Conservation (phyloP, 495 filamentous ascomycete species). For the Neurospora tetrasperma region DNA sequence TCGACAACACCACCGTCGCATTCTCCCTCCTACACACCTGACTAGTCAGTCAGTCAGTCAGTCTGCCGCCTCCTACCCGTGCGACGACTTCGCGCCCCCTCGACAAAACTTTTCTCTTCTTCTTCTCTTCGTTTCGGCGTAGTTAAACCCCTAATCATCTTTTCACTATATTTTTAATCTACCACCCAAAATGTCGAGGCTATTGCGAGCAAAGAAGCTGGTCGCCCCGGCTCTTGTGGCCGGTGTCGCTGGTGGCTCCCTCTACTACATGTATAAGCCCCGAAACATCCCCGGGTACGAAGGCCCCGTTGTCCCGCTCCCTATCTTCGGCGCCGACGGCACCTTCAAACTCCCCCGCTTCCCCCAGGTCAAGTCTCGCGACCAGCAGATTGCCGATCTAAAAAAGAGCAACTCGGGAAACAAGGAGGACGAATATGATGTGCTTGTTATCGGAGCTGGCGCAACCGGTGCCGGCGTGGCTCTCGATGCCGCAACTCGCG, state of each 20-base stretch:
- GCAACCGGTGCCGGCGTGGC: constrained; percentile 91
- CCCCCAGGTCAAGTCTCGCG: constrained; percentile 61
- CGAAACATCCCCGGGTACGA: constrained; percentile 79
- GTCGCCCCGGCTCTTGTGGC: constrained; percentile 27
- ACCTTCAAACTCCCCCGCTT: constrained; percentile 73
- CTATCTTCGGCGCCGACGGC: constrained; percentile 67
- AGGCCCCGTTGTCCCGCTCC: constrained; percentile 68
- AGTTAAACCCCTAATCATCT: neutral
- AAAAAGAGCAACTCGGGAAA: constrained; percentile 31
- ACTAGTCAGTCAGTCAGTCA: too few relatives aligned
- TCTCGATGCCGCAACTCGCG: constrained; percentile 85
- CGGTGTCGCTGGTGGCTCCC: constrained; percentile 38
- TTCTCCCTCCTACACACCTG: neutral
- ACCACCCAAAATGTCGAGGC: constrained; percentile 16
- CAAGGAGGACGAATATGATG: constrained; percentile 57
- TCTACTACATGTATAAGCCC: constrained; percentile 75
- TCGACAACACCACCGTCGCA: neutral
- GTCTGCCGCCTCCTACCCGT: neutral
- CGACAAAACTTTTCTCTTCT: neutral
- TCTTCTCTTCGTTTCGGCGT: neutral
- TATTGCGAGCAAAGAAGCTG: constrained; percentile 26
- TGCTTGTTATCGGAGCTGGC: constrained; percentile 84
- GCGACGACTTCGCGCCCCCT: neutral
- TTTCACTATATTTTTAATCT: neutral
- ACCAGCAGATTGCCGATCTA: constrained; percentile 53